phyloP scores from a whole-genome alignment of 257 asterid genomes.

The Petunia axillaris region DNA sequence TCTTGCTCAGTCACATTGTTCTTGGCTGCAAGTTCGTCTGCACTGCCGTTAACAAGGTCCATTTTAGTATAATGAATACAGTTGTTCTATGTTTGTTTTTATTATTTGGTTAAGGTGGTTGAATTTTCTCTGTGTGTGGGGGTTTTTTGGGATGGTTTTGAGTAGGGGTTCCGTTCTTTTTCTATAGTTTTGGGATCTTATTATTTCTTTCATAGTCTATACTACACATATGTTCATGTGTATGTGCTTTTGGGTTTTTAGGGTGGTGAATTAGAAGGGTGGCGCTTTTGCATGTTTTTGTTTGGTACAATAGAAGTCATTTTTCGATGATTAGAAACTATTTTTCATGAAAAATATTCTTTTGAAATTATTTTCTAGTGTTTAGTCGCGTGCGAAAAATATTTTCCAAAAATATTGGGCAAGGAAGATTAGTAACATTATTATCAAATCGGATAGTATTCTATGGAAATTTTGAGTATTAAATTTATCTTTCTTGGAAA shows the following conservation, averaged over 20 bases:
- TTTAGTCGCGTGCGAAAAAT: too few species aligned
- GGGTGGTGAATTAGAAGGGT: background rate
- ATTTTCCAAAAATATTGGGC: too few species aligned
- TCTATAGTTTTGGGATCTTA: background rate
- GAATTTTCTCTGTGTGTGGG: background rate
- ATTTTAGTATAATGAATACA: background rate
- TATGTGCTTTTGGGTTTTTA: background rate
- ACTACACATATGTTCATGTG: background rate
- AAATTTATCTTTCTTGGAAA: too few species aligned
- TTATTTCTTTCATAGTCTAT: background rate
- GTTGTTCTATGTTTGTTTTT: background rate
- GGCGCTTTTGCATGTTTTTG: background rate
- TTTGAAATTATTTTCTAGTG: too few species aligned
- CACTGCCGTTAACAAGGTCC: constrained; percentile 82
- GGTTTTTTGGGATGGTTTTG: background rate
- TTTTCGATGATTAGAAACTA: too few species aligned
- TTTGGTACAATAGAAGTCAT: too few species aligned
- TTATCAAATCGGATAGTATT: too few species aligned
- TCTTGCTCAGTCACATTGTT: constrained; percentile 82
- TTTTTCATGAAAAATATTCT: too few species aligned
- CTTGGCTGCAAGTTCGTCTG: constrained; percentile 97
- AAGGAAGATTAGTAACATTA: too few species aligned
- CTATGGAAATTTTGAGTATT: too few species aligned
- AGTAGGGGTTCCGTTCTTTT: background rate
- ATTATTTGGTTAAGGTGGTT: background rate